These are phyloP conservation scores for Rhododendron williamsianum DNA, from an alignment of 148 eudicot genomes.

Conservation along the genomic window DNA sequence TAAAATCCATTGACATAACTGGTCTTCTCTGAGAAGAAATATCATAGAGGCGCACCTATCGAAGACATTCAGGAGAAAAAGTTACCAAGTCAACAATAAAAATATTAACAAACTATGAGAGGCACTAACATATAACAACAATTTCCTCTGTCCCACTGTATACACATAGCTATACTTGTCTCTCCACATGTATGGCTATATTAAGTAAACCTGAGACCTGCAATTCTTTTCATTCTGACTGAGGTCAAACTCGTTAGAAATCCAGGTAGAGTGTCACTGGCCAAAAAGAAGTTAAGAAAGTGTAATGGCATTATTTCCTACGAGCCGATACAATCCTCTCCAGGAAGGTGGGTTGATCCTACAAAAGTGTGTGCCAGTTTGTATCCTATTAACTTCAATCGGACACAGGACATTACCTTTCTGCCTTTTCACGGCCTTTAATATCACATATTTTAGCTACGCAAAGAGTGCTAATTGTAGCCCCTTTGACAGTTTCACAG, in stretches of 20 bases:
- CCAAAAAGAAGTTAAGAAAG: not conserved
- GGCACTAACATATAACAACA: not conserved
- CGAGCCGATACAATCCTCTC: not conserved
- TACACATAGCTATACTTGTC: not conserved
- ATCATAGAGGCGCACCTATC: slow-evolving; percentile 91
- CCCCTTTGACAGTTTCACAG: not conserved
- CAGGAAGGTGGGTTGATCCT: not conserved
- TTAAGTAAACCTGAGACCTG: not conserved
- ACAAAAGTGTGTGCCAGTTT: not conserved
- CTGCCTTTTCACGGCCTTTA: not conserved
- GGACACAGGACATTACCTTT: not conserved
- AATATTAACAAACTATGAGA: not conserved
- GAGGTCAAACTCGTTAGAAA: not conserved
- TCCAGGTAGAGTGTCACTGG: not conserved
- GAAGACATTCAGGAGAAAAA: slow-evolving; percentile 11
- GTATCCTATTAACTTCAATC: not conserved
- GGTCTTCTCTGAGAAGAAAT: slow-evolving; percentile 87
- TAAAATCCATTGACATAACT: slow-evolving; percentile 72
- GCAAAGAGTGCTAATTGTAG: not conserved
- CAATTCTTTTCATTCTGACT: not conserved
- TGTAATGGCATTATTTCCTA: not conserved
- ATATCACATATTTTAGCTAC: not conserved
- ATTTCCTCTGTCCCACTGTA: not conserved
- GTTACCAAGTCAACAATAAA: not conserved
- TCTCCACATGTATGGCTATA: not conserved